Evolutionary conservation across 75 land plant species (phyloP).

Genomic region (Gnetum montanum): DNA sequence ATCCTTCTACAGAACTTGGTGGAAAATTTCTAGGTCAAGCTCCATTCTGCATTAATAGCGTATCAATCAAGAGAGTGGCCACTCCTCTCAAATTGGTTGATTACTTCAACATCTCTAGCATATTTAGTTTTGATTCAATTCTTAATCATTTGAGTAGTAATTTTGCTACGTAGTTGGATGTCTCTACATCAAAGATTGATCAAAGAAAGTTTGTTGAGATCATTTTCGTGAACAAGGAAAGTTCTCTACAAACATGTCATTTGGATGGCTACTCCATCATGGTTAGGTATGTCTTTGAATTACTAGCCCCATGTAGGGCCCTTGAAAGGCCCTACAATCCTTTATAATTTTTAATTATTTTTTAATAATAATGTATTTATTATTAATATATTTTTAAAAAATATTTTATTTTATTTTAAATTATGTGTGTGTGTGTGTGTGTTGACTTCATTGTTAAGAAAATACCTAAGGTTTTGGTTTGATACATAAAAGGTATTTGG

Average conservation of each 20-base stretch:
- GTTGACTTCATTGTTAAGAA: no score
- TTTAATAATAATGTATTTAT: no score
- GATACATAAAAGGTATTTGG: no score
- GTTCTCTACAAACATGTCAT: no score
- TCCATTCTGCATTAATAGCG: conserved; percentile 25
- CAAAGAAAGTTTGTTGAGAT: conserved; percentile 51
- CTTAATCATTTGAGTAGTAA: conserved; percentile 9
- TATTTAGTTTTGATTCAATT: conserved; percentile 27
- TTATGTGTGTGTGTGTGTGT: no score
- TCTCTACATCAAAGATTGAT: conserved; percentile 32
- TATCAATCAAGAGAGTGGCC: conserved; percentile 24
- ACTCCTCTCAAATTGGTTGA: no score
- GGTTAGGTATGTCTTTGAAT: conserved; percentile 40
- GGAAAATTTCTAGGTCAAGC: not conserved
- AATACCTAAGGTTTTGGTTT: no score
- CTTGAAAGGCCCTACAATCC: no score
- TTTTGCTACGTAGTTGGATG: not conserved
- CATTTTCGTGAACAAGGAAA: no score
- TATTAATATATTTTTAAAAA: no score
- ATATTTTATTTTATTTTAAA: no score
- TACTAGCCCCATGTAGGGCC: not conserved
- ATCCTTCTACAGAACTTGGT: conserved; percentile 15
- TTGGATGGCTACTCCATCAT: conserved; percentile 67
- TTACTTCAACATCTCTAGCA: conserved; percentile 26
- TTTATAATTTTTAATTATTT: no score